A percentile compares a stretch with the other conserved stretches of the same genome.
phyloP scores from a whole-genome alignment of 1,284 basidiomycete genomes.

The Erythrobasidium hasegawianum region DNA sequence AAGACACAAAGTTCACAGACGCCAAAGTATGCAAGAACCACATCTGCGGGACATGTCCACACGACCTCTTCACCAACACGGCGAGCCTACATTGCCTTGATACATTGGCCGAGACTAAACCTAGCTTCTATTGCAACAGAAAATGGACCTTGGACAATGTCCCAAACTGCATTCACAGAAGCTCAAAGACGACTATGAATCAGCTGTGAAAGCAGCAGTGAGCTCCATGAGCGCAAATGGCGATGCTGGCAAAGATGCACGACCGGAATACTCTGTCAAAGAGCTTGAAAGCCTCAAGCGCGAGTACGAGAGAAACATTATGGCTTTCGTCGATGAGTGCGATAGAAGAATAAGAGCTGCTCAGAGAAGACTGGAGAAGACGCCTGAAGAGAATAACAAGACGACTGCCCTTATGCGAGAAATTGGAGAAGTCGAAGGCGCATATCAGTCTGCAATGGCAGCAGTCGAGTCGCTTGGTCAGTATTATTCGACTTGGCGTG shows the following conservation, averaged over 20 bases:
- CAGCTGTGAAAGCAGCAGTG: slow-evolving; percentile 58
- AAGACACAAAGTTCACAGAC: slow-evolving; percentile 90
- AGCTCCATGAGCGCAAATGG: slow-evolving; percentile 8
- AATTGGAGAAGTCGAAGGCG: slow-evolving; percentile 97
- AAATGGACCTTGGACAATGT: slow-evolving; percentile 99
- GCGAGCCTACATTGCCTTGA: slow-evolving; percentile 51
- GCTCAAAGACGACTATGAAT: slow-evolving; percentile 84
- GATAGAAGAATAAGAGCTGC: slow-evolving; percentile 91
- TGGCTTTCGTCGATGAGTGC: slow-evolving; percentile 94
- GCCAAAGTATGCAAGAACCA: slow-evolving; percentile 99
- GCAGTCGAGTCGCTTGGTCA: slow-evolving; percentile 91
- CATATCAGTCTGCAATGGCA: slow-evolving; percentile 95
- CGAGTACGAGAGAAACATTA: slow-evolving; percentile 93
- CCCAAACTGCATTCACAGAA: slow-evolving; percentile 94
- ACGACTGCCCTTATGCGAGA: slow-evolving; percentile 98
- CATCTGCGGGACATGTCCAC: slow-evolving; percentile 94
- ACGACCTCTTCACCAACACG: slow-evolving; percentile 96
- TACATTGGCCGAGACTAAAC: too few species aligned
- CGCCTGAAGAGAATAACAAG: slow-evolving; percentile 98
- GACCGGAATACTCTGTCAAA: slow-evolving; percentile 51
- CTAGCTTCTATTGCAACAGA: slow-evolving; percentile 56
- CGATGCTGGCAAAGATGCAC: not conserved
- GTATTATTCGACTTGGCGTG: slow-evolving; percentile 44
- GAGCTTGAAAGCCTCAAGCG: slow-evolving; percentile 80
- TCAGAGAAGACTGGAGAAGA: slow-evolving; percentile 94